Base-by-base conservation (phyloP, 352 stramenopile genomes). In the Globisporangium perplexum region DNA sequence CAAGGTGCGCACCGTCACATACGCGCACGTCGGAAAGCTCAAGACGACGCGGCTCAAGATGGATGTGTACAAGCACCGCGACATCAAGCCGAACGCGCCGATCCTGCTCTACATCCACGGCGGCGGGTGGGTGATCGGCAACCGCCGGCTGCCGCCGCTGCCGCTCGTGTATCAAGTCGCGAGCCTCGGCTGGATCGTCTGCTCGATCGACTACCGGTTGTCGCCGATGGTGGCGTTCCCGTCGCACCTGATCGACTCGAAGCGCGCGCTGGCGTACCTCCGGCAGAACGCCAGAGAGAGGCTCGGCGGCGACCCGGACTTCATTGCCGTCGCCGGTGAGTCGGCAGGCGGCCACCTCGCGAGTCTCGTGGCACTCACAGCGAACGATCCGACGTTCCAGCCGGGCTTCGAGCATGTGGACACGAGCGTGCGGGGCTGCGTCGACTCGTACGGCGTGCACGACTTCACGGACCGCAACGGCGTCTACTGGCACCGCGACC, bases 21-120 rank as follows among this genome's bases (percentile, higher is more conserved):
- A 73, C 50, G 78, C 74, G 4, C 69, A 88, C 54, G 77, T 91
- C 22, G 80, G 80, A n/a, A 68, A 74, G 39, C 68, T 74, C 59
- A 72, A 68, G 46, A 83, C 74, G n/a, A 83, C 68, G 7, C 43
- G 55, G 15, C 58, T 91, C 38, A 65, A 72, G 17, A 91, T 91
- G 81, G 77, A 91, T 47, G 72, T 91, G 31, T 91, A 84, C 69
- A 85, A 79, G 51, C 69, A 82, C 50, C 57, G 47, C 26, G 57
- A 75, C 45, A 72, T 71, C 5, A 60, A 63, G 11, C 50, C 68
- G 5, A 88, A 88, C 20, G 74, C 79, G n/a, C 81, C 81, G 1
- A 83, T 91, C 44, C 31, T 91, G 28, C 47, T 91, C 26, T 91
- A 89, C 53, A 75, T 91, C 48, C 81, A 91, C 56, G 81, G 81